A percentile compares a stretch with the other conserved stretches of the same genome.
phyloP scores from a whole-genome alignment of 495 filamentous ascomycete genomes.

The Cairneyella variabilis region DNA sequence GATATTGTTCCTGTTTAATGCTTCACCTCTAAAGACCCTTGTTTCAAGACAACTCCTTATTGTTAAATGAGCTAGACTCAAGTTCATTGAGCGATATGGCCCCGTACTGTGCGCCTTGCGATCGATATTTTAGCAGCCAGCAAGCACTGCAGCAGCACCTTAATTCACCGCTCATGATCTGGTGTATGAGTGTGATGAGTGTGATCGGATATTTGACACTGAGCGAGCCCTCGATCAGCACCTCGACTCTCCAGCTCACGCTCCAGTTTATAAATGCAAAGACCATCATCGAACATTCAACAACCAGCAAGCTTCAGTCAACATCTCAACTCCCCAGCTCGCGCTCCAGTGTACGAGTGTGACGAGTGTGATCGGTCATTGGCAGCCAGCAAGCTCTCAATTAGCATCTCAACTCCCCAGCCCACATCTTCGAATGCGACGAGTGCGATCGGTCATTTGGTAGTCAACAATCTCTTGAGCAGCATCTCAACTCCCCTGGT shows the following conservation, averaged over 20 bases:
- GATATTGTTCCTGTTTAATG: too few species aligned
- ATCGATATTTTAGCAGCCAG: not conserved
- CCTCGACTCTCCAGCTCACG: not conserved
- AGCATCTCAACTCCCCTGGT: conserved; percentile 3
- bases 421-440: conserved; percentile 11
- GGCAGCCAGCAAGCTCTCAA: not conserved
- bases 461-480: conserved; percentile 4
- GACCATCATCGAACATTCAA: not conserved
- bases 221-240: not conserved
- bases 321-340: conserved; percentile 2
- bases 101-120: not conserved
- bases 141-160: not conserved
- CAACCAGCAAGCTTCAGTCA: not conserved
- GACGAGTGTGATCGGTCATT: conserved; percentile 1
- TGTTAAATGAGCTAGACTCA: too few species aligned
- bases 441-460: conserved; percentile 14
- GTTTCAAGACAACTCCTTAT: too few species aligned
- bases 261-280: not conserved
- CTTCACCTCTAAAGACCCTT: too few species aligned
- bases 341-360: not conserved
- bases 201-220: not conserved
- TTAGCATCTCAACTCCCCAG: conserved; percentile 8
- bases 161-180: not conserved
- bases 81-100: not conserved
- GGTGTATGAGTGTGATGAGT: not conserved